These are phyloP conservation scores for Ambrosiella cleistominuta DNA, from an alignment of 2,329 filamentous ascomycete species.

Conservation along the genomic window DNA sequence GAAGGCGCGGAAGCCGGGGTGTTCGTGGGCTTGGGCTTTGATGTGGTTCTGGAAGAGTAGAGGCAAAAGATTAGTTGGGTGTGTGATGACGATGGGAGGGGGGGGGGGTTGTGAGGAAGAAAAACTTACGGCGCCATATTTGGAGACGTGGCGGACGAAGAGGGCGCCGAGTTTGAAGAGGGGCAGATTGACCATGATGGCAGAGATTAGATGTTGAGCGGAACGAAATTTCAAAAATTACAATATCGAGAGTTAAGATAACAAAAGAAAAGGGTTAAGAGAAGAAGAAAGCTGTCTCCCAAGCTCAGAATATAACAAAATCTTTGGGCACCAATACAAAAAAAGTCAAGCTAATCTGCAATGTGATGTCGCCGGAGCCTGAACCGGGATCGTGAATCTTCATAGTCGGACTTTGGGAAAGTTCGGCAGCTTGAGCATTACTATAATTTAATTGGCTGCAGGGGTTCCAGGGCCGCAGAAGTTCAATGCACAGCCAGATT, in stretches of 20 bases:
- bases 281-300: no score
- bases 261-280: no score
- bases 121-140: constrained; percentile 48
- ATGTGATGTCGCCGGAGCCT: not conserved
- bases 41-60: constrained; percentile 37
- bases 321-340: not conserved
- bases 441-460: not conserved
- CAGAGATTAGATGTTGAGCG: not conserved
- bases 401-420: not conserved
- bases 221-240: no score
- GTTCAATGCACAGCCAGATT: not conserved
- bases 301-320: no score
- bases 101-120: not conserved
- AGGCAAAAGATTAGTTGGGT: not conserved
- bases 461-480: not conserved
- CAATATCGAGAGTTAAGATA: no score
- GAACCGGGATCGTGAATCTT: constrained; percentile 1
- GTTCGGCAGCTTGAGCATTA: not conserved
- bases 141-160: constrained; percentile 48
- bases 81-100: not conserved
- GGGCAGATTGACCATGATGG: constrained; percentile 43
- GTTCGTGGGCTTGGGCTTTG: constrained; percentile 47
- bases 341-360: not conserved
- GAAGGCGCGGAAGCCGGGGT: constrained; percentile 40
- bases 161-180: constrained; percentile 50